Base-by-base conservation (phyloP, 2,329 filamentous ascomycete genomes). In the Albifimbria verrucaria region DNA sequence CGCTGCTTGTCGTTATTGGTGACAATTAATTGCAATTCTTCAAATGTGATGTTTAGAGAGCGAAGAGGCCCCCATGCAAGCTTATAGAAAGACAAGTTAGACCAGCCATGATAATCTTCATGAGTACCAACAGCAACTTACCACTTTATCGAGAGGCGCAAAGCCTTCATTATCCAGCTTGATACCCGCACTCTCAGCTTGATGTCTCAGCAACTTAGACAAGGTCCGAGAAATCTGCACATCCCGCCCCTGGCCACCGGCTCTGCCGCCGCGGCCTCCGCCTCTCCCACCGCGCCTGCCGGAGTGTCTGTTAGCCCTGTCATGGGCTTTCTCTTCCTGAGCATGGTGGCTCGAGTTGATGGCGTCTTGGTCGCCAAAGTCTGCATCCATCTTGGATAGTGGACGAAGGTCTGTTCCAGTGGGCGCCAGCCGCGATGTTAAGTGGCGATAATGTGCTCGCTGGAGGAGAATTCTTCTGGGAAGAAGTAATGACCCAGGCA, bases 1-100 rank as follows among this genome's bases (percentile, higher is more conserved):
- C 94, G 89, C 71, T 97, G 89, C 75, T 99, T 99, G 65, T 93
- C 89, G 66, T 91, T 95, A 48, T 81, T 81, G 15, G 76, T 71
- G 12, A 97, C 92, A 17, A 87, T 80, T 10, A 78, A 68, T 51
- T 82, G 77, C 57, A 99, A 78, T 59, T 97, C 93, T 2, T 78
- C 73, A 53, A 96, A 81, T 0, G 87, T 89, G n/a, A 88, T 82
- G 56, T 89, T 79, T 10, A 96, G 77, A 4, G 82, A 83, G 57
- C 82, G 83, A 51, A 97, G 62, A 9, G 80, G 79, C 1, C 72
- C 75, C 75, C 78, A 85, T 55, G 72, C 68, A 43, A 85, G 71
- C 79, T 83, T 39, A n/a, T 12, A 52, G 22, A 20, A 26, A 44
- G 21, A 15, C 23, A 23, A 42, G 49, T 58, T 49, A 60, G 51